Conservation (phyloP, 106 monocot genomes). For the Acorus calamus region DNA sequence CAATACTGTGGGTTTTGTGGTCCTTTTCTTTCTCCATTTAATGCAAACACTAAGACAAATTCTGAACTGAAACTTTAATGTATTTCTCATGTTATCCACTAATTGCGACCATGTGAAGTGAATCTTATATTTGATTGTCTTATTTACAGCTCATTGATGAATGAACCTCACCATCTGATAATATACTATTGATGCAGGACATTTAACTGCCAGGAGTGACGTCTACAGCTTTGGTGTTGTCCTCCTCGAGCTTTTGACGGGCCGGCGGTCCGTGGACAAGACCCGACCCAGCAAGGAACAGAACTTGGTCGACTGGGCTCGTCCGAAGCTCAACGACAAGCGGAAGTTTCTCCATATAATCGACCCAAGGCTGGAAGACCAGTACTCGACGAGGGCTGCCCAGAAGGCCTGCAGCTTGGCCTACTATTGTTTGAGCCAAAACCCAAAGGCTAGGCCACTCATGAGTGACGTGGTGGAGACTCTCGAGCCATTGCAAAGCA, state of each 20-base stretch:
- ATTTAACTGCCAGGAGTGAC: conserved; percentile 79
- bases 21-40: no score
- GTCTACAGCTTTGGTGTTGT: conserved; percentile 90
- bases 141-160: no score
- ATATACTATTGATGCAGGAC: conserved; percentile 31
- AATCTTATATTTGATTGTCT: no score
- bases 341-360: conserved; percentile 66
- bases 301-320: conserved; percentile 89
- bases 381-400: conserved; percentile 52
- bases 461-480: conserved; percentile 89
- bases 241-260: conserved; percentile 78
- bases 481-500: conserved; percentile 56
- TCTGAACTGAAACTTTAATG: no score
- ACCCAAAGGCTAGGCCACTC: conserved; percentile 75
- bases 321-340: conserved; percentile 79
- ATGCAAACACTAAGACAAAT: no score
- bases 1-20: no score
- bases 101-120: no score
- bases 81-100: no score
- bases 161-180: no score
- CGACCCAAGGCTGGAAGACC: conserved; percentile 62
- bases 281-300: conserved; percentile 77
- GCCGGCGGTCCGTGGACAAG: conserved; percentile 74
- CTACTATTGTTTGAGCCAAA: conserved; percentile 68
- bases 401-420: conserved; percentile 78